These are phyloP conservation scores for Quercus lobata DNA, from an alignment of 331 rosid species.

Conservation along the genomic window DNA sequence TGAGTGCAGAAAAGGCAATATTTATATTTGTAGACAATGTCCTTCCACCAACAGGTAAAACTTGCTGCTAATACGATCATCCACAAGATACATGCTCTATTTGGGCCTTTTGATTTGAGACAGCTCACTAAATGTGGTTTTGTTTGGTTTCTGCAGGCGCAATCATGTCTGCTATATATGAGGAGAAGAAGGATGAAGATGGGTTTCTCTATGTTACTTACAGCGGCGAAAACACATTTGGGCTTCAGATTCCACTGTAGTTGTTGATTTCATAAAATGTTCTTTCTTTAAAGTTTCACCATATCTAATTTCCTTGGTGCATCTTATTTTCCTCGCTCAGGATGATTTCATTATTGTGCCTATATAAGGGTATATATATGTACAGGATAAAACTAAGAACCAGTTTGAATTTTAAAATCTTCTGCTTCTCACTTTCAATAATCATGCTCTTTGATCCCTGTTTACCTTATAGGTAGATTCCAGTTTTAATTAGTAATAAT, in stretches of 20 bases:
- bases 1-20: conserved; percentile 86
- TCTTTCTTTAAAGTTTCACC: neutral
- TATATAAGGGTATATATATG: conserved; percentile 32
- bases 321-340: conserved; percentile 16
- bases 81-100: neutral
- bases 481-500: neutral
- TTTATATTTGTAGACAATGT: conserved; percentile 83
- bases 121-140: neutral
- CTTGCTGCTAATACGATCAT: neutral
- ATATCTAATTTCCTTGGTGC: conserved; percentile 5
- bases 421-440: neutral
- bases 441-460: neutral
- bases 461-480: neutral
- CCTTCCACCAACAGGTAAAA: conserved; percentile 82
- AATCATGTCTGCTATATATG: conserved; percentile 85
- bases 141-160: conserved; percentile 52
- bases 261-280: conserved; percentile 2
- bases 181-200: conserved; percentile 88
- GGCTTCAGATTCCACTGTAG: conserved; percentile 29
- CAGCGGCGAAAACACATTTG: conserved; percentile 93
- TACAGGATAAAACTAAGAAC: conserved; percentile 17
- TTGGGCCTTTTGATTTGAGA: conserved; percentile 6
- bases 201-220: conserved; percentile 87
- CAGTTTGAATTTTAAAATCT: conserved; percentile 21
- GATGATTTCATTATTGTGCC: conserved; percentile 26